Base-by-base conservation (phyloP, 2,329 filamentous ascomycete species). In the Neocucurbitaria cava region DNA sequence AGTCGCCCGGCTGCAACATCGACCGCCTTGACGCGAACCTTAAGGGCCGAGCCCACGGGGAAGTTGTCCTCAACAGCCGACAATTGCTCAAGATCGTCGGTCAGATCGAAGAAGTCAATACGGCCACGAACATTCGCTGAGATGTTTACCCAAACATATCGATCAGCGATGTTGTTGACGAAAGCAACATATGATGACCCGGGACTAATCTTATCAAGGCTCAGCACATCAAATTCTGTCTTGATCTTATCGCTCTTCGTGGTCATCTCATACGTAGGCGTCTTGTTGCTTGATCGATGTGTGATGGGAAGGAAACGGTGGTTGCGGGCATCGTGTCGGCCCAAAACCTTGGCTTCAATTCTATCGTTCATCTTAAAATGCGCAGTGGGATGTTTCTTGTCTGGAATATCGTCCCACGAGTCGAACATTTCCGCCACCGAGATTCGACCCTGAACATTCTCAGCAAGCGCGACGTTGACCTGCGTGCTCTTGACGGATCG, bases 341-440 rank as follows among this genome's bases (percentile, higher is more conserved):
- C 94, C 31, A 98, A 81, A 33, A 97, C 84, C 69, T 88, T 89
- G 35, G 93, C 92, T 13, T 85, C 79, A 26, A 97, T 77, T 41
- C 87, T 79, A 53, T 94, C 86, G 64, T 90, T 89, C 46, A 83
- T 80, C 58, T 86, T 84, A 77, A 96, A 96, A 58, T 85, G 83
- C 51, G 82, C 81, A n/a, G 98, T 81, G 1, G 95, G 94, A 24
- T 87, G 82, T 76, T 94, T 96, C 53, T 88, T 85, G 70, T 97
- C 87, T 51, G 86, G 82, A 67, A 99, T 95, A 39, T 94, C 88
- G 42, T 96, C 89, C 89, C 90, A 97, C 10, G 82, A 83, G 73
- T 97, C 90, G 72, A 96, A 99, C 11, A 93, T 78, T 73, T 98
- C 92, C 1, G 95, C 96, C 5, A 95, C 86, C 70, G 97, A 94